Percentiles rank a stretch among this genome's conserved stretches.
Conservation (phyloP, 225 moss, liverwort and hornwort species). For the Sphagnum contortum region DNA sequence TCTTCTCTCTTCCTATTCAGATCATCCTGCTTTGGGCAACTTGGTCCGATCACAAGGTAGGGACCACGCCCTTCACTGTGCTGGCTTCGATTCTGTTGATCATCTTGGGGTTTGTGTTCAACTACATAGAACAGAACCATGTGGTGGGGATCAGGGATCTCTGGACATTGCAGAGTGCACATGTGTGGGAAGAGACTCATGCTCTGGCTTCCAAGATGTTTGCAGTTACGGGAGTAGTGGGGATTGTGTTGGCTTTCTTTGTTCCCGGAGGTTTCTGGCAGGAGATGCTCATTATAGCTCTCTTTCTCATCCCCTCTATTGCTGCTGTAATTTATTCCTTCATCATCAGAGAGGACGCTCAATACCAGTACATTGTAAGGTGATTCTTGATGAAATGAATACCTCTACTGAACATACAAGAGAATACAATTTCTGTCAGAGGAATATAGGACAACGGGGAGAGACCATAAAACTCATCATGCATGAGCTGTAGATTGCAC, state of each 20-base stretch:
- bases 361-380: conserved; percentile 28
- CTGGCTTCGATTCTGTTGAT: conserved; percentile 33
- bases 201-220: conserved; percentile 42
- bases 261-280: conserved; percentile 48
- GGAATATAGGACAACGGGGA: too few relatives aligned
- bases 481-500: too few relatives aligned
- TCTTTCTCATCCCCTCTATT: conserved; percentile 24
- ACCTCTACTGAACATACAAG: too few relatives aligned
- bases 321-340: conserved; percentile 44
- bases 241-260: conserved; percentile 40
- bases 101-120: conserved; percentile 33
- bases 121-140: conserved; percentile 46
- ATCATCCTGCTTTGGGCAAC: conserved; percentile 27
- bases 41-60: conserved; percentile 15
- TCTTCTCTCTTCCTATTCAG: conserved; percentile 38
- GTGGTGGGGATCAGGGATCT: conserved; percentile 70
- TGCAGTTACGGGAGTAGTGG: conserved; percentile 22
- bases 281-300: conserved; percentile 17
- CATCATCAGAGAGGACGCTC: conserved; percentile 40
- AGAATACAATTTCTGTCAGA: too few relatives aligned
- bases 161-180: conserved; percentile 60
- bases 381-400: neutral
- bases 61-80: conserved; percentile 38
- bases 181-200: conserved; percentile 69
- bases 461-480: too few relatives aligned